Evolutionary conservation across 2,329 filamentous ascomycete species (phyloP), one percentile per base, ranked within the genome.

Genomic region (Penicillium sp.): DNA sequence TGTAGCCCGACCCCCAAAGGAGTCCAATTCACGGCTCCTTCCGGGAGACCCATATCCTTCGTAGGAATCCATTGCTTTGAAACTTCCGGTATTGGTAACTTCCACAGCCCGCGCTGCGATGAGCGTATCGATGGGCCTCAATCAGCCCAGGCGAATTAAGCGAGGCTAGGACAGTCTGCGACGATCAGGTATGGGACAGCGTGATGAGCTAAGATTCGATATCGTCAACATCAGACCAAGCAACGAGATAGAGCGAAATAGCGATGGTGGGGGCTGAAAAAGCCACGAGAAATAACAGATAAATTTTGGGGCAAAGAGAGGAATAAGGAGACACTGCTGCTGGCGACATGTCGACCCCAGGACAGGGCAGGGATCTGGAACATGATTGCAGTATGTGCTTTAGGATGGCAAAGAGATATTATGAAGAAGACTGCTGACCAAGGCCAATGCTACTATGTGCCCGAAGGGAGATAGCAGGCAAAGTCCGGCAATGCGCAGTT

Each of bases 11-110:
- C 64, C 53, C 57, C 61, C 48, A 57, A 70, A 63, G 42, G 64
- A 57, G 30, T 76, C 74, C 35, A 66, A 69, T 34, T 75, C 72
- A 14, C 72, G 69, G 45, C 51, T 61, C 59, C 72, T 72, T 52
- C 71, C 69, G 12, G 74, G 73, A 28, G 74, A 76, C 11, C 65
- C 70, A 52, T 72, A 74, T n/a, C 60, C 61, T 44, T 76, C 74
- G 52, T 74, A 76, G 13, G 74, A 68, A 66, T 76, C 74, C 74
- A 77, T 77, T 56, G 22, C 25, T 27, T 27, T 22, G 30, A 41
- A 14, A 7, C 18, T 19, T 28, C 25, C n/a, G 33, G 11, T 18
- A 13, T 37, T 13, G 18, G 11, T 35, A 29, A 37, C 13, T 28
- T 47, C 13, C 13, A 43, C 18, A 19, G 19, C 41, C 22, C 29